A percentile compares a stretch with the other conserved stretches of the same genome.
Conservation (phyloP, 495 filamentous ascomycete species). For the Amorphotheca resinae region DNA sequence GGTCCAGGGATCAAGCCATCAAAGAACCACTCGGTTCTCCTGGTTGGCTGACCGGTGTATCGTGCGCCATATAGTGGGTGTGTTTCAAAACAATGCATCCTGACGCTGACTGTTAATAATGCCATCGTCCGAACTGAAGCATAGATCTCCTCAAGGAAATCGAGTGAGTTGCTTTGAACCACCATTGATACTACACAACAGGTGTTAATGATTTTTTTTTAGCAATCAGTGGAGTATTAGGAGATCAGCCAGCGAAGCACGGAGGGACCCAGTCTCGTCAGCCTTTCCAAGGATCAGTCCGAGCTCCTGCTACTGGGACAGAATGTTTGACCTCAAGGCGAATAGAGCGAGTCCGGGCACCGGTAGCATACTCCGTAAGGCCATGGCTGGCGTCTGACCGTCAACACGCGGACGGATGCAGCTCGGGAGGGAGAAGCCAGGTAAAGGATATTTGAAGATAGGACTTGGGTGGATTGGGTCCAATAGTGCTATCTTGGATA, state of each 20-base stretch:
- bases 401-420: conserved; percentile 20
- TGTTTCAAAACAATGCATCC: conserved; percentile 15
- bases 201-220: too few relatives aligned
- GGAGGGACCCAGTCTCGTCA: not conserved
- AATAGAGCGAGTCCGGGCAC: conserved; percentile 4
- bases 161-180: conserved; percentile 6
- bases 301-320: conserved; percentile 6
- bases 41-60: conserved; percentile 7
- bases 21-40: conserved; percentile 12
- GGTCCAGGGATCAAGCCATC: conserved; percentile 14
- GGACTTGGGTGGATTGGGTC: not conserved
- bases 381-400: conserved; percentile 15
- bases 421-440: conserved; percentile 12
- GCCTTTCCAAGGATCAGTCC: not conserved
- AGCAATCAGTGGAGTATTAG: too few relatives aligned
- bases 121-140: conserved; percentile 16
- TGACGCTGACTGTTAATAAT: conserved; percentile 9
- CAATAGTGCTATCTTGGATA: conserved; percentile 9
- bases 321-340: conserved; percentile 19
- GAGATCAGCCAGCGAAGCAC: not conserved
- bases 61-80: conserved; percentile 9
- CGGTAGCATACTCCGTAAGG: conserved; percentile 15
- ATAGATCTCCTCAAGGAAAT: conserved; percentile 17
- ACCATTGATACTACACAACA: too few relatives aligned
- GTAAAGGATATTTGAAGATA: conserved; percentile 11